Conservation (phyloP, 2,329 filamentous ascomycete genomes). For the Dothiorella sarmentorum region DNA sequence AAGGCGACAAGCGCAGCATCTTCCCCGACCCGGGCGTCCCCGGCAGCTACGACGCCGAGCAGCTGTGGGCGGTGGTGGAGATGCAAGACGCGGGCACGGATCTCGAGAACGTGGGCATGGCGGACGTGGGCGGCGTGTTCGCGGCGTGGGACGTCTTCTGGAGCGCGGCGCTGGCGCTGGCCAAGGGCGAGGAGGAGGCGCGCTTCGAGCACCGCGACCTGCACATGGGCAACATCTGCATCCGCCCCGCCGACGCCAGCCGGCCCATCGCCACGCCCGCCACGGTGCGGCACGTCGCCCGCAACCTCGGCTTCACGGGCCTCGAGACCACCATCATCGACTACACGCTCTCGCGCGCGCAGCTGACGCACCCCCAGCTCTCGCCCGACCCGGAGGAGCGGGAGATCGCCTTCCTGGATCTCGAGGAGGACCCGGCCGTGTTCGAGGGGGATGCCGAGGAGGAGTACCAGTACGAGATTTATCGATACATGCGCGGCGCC, state of each 20-base stretch:
- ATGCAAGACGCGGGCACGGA: slow-evolving; percentile 64
- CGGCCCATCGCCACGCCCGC: slow-evolving; percentile 28
- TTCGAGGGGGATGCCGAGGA: slow-evolving; percentile 46
- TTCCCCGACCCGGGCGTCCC: slow-evolving; percentile 57
- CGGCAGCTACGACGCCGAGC: slow-evolving; percentile 50
- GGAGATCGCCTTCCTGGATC: slow-evolving; percentile 44
- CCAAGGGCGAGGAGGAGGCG: slow-evolving; percentile 58
- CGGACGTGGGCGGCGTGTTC: slow-evolving; percentile 39
- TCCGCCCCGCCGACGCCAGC: slow-evolving; percentile 32
- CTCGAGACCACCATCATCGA: slow-evolving; percentile 65
- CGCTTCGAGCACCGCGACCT: slow-evolving; percentile 65
- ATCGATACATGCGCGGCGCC: slow-evolving; percentile 50
- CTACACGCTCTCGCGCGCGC: slow-evolving; percentile 63
- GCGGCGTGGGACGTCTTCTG: slow-evolving; percentile 63
- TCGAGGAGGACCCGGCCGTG: slow-evolving; percentile 42
- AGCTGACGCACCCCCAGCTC: slow-evolving; percentile 34
- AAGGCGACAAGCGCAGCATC: slow-evolving; percentile 45
- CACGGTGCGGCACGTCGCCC: slow-evolving; percentile 27
- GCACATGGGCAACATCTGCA: slow-evolving; percentile 65
- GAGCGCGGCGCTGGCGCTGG: slow-evolving; percentile 60
- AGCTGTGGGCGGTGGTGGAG: slow-evolving; percentile 62
- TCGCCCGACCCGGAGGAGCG: slow-evolving; percentile 16
- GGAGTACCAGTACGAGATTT: slow-evolving; percentile 57
- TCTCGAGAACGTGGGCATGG: slow-evolving; percentile 31
- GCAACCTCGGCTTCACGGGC: slow-evolving; percentile 50